Evolutionary conservation across 768 basidiomycete genomes (phyloP).

Genomic region (Gloeopeniophorella convolvens): DNA sequence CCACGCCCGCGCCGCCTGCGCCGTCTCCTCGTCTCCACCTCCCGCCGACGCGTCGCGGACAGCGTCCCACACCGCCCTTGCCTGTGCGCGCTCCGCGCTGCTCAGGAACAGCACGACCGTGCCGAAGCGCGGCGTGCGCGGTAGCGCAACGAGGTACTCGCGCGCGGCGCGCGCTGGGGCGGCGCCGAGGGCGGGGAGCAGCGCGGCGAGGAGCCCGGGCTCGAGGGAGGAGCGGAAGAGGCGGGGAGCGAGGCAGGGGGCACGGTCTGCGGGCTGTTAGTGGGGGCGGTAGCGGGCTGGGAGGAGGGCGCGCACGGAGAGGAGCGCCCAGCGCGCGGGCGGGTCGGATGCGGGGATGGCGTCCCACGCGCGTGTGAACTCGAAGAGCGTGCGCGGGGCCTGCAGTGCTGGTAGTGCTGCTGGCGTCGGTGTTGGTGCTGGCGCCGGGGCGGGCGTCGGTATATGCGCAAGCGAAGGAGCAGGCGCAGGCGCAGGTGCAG

Average conservation of each 20-base stretch:
- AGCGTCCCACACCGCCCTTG: slow-evolving; percentile 32
- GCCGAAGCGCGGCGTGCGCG: slow-evolving; percentile 52
- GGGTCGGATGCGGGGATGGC: slow-evolving; percentile 26
- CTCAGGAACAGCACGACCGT: slow-evolving; percentile 62
- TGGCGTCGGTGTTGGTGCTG: background rate
- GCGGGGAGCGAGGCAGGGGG: slow-evolving; percentile 48
- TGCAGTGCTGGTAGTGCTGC: slow-evolving; percentile 32
- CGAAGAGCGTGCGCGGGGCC: slow-evolving; percentile 36
- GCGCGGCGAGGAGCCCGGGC: slow-evolving; percentile 49
- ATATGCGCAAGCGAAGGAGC: background rate
- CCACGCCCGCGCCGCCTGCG: slow-evolving; percentile 3
- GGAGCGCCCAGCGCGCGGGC: slow-evolving; percentile 48
- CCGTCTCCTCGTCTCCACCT: background rate
- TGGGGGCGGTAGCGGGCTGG: background rate
- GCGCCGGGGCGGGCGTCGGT: slow-evolving; percentile 6
- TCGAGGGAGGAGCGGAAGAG: slow-evolving; percentile 71
- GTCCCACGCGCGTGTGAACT: slow-evolving; percentile 59
- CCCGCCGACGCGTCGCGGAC: background rate
- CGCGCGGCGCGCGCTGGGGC: slow-evolving; percentile 29
- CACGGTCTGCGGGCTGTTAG: slow-evolving; percentile 38
- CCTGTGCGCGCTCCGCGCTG: slow-evolving; percentile 43
- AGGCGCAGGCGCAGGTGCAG: background rate
- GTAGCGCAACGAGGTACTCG: slow-evolving; percentile 48
- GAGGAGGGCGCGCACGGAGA: slow-evolving; percentile 43
- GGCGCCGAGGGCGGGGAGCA: slow-evolving; percentile 46